phyloP scores from a whole-genome alignment of 2,329 filamentous ascomycete species.

The Exutisphaerella laricina region DNA sequence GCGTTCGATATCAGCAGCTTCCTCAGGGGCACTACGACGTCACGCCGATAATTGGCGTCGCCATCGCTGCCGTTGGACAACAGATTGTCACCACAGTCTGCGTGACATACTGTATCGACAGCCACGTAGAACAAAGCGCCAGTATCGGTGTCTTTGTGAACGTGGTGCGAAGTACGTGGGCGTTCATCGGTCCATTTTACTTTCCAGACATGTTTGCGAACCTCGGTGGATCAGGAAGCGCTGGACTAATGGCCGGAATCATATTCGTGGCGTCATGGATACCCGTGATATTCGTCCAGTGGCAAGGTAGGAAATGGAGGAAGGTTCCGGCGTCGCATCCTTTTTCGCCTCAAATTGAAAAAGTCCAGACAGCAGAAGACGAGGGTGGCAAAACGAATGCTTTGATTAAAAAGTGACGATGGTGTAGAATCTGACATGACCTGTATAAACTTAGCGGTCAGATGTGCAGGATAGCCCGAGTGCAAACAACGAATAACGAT shows the following conservation, averaged over 20 bases:
- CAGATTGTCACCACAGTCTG: constrained; percentile 57
- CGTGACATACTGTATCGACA: constrained; percentile 57
- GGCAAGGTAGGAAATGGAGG: constrained; percentile 18
- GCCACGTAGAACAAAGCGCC: constrained; percentile 48
- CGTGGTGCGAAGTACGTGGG: constrained; percentile 43
- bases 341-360: constrained; percentile 19
- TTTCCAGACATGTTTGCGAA: constrained; percentile 38
- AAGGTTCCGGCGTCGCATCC: constrained; percentile 9
- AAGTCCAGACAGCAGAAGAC: neutral
- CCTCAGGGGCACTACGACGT: constrained; percentile 47
- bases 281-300: constrained; percentile 27
- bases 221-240: constrained; percentile 35
- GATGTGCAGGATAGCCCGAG: too few relatives aligned
- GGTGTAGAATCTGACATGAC: too few relatives aligned
- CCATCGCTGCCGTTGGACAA: constrained; percentile 49
- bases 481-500: too few relatives aligned
- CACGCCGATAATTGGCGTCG: constrained; percentile 47
- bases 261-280: constrained; percentile 25
- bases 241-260: constrained; percentile 35
- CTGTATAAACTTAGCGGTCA: too few relatives aligned
- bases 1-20: constrained; percentile 47
- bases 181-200: constrained; percentile 46
- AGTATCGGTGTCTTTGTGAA: constrained; percentile 56
- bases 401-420: too few relatives aligned
- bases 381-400: constrained; percentile 1